These are phyloP conservation scores for Apiospora malaysiana DNA, from an alignment of 2,329 filamentous ascomycete species.

Conservation along the genomic window DNA sequence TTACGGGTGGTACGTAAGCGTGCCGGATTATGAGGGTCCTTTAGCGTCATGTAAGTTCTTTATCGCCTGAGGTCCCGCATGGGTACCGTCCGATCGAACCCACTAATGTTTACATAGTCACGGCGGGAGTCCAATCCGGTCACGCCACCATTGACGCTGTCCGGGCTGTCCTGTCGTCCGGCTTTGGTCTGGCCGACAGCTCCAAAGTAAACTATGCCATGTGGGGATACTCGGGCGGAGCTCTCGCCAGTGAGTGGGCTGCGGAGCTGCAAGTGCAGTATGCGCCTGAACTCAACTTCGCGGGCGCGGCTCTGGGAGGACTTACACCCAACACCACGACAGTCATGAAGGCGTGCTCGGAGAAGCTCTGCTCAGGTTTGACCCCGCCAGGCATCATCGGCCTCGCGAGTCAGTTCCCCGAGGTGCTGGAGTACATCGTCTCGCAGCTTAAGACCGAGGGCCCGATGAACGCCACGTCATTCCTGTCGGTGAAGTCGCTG, in stretches of 20 bases:
- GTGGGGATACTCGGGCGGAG: slow-evolving; percentile 64
- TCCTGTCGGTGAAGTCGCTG: slow-evolving; percentile 31
- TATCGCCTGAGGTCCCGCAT: not conserved
- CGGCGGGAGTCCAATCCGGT: slow-evolving; percentile 23
- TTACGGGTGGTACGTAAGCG: slow-evolving; percentile 52
- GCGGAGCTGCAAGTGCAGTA: slow-evolving; percentile 58
- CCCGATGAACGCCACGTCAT: slow-evolving; percentile 31
- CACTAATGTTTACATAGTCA: slow-evolving; percentile 18
- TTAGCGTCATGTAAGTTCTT: slow-evolving; percentile 42
- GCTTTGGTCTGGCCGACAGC: slow-evolving; percentile 20
- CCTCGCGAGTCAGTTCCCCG: slow-evolving; percentile 40
- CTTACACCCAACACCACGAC: slow-evolving; percentile 47
- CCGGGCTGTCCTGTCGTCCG: slow-evolving; percentile 21
- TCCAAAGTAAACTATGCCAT: slow-evolving; percentile 43
- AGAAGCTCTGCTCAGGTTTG: slow-evolving; percentile 39
- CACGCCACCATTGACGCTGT: slow-evolving; percentile 25
- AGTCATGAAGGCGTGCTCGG: slow-evolving; percentile 43
- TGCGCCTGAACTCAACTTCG: slow-evolving; percentile 57
- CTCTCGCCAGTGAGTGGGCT: slow-evolving; percentile 57
- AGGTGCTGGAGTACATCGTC: slow-evolving; percentile 34
- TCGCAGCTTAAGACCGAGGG: slow-evolving; percentile 31
- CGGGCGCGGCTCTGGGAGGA: slow-evolving; percentile 56
- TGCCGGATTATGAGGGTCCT: slow-evolving; percentile 53
- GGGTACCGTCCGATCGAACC: not conserved
- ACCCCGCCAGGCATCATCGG: slow-evolving; percentile 42